Evolutionary conservation across 2,329 filamentous ascomycete species (phyloP), one percentile per base, ranked within the genome.

Genomic region (Trichoderma lentiforme): DNA sequence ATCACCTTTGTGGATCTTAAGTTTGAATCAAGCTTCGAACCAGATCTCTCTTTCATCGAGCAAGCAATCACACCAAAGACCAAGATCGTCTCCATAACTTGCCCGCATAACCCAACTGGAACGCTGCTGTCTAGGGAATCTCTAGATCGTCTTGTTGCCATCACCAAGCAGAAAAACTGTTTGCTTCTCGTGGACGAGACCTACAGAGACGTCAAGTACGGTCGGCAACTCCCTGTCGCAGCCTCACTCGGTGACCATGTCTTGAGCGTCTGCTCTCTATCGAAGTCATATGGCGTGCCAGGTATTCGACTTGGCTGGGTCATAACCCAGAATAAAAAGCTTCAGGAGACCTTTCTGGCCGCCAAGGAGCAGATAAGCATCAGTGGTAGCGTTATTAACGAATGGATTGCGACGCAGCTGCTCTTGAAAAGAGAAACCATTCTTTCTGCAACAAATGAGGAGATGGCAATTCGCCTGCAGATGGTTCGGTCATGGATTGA

Each of bases 1-100:
- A 77, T 78, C 26, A 74, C 74, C 5, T 75, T 69, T 63, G 62
- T 76, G 9, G 75, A 77, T 21, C 70, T 78, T 3, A 39, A 71
- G 1, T 77, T 76, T 60, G 73, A 74, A 26, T 63, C 71, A 4
- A 47, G 65, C 8, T 77, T 76, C 56, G 26, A 57, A 18, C 53
- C 53, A 28, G 53, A 57, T 30, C 24, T 57, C 26, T 26, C 53
- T 14, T 57, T 57, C 26, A 57, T 57, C 14, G 21, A 57, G 6
- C 53, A 28, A 15, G 53, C 53, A 4, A 57, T 57, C 53, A 28
- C 53, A 2, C 15, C 53, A 28, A 57, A 57, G 24, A 28, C 53
- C 6, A 57, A 57, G 15, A 26, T 57, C 3, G 53, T 57, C 47
- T 53, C 47, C 47, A 53, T 53, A 2, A 53, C 47, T 53, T 53